phyloP scores from a whole-genome alignment of 2,329 filamentous ascomycete species.

The Cladophialophora bantiana region DNA sequence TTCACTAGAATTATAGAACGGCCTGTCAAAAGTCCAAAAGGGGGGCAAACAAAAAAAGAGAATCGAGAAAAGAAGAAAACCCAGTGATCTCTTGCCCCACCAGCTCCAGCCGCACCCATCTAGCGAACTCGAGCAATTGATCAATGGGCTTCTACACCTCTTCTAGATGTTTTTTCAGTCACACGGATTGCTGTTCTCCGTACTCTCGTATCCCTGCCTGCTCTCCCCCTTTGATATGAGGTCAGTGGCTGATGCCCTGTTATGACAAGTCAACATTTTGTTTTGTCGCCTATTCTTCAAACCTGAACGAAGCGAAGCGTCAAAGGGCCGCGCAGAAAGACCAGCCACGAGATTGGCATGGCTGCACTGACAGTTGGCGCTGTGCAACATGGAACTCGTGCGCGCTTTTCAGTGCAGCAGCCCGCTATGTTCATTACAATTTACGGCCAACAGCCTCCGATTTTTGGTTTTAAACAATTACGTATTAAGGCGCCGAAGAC shows the following conservation, averaged over 20 bases:
- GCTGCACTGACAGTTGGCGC: background rate
- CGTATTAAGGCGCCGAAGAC: background rate
- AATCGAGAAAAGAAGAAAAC: background rate
- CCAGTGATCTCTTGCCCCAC: background rate
- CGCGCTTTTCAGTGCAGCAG: background rate
- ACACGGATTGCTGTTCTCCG: background rate
- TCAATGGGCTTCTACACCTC: background rate
- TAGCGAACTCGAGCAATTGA: background rate
- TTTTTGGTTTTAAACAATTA: background rate
- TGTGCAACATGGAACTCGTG: slow-evolving; percentile 1
- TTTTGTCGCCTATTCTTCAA: background rate
- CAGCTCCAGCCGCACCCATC: background rate
- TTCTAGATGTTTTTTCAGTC: background rate
- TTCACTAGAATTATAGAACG: background rate
- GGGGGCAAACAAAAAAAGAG: background rate
- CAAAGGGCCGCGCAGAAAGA: background rate
- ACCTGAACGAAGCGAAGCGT: background rate
- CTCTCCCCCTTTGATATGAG: background rate
- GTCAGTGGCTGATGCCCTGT: background rate
- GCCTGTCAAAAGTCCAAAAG: background rate
- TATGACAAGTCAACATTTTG: background rate
- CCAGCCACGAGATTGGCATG: slow-evolving; percentile 1
- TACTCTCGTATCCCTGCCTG: background rate
- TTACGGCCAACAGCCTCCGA: background rate
- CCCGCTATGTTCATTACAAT: background rate